Percentiles rank a stretch among this genome's conserved stretches.
These are phyloP conservation scores for Phytopythium chamaehyphon DNA, from an alignment of 352 stramenopile species.

Conservation along the genomic window DNA sequence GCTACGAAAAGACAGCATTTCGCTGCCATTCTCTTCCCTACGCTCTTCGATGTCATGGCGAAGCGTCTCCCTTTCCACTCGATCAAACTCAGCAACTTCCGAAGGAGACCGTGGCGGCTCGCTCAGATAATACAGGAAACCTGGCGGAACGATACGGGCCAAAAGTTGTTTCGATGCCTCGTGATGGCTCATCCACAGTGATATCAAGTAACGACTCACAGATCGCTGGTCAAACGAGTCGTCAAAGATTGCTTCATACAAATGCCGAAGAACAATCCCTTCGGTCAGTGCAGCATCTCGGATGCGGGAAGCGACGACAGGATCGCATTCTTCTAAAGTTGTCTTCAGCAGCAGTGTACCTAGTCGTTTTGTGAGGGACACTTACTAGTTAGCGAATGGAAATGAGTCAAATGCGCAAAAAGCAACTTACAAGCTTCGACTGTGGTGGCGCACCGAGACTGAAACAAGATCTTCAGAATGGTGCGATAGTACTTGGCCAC, in stretches of 20 bases:
- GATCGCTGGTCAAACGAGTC: constrained; percentile 90
- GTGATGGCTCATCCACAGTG: constrained; percentile 93
- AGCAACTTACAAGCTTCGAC: constrained; percentile 69
- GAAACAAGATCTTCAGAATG: constrained; percentile 85
- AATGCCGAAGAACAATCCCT: constrained; percentile 91
- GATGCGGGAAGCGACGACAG: constrained; percentile 76
- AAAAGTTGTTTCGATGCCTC: constrained; percentile 87
- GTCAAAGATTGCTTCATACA: constrained; percentile 92
- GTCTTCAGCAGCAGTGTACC: constrained; percentile 91
- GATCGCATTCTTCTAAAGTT: constrained; percentile 86
- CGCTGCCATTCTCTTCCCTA: constrained; percentile 24
- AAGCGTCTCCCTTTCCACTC: constrained; percentile 69
- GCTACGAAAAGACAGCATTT: constrained; percentile 30
- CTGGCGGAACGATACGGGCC: constrained; percentile 84
- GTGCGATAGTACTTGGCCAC: constrained; percentile 79
- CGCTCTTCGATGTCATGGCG: constrained; percentile 33
- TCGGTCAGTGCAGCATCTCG: constrained; percentile 90
- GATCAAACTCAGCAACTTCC: constrained; percentile 86
- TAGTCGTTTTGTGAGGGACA: constrained; percentile 20
- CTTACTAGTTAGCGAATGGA: constrained; percentile 9
- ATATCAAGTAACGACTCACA: constrained; percentile 93
- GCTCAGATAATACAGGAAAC: constrained; percentile 87
- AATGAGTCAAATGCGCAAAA: neutral
- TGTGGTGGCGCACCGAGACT: constrained; percentile 84
- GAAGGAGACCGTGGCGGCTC: constrained; percentile 72